Percentiles rank a stretch among this genome's conserved stretches.
Conservation (phyloP, 257 asterid genomes). For the Nyctanthes arbortristis region DNA sequence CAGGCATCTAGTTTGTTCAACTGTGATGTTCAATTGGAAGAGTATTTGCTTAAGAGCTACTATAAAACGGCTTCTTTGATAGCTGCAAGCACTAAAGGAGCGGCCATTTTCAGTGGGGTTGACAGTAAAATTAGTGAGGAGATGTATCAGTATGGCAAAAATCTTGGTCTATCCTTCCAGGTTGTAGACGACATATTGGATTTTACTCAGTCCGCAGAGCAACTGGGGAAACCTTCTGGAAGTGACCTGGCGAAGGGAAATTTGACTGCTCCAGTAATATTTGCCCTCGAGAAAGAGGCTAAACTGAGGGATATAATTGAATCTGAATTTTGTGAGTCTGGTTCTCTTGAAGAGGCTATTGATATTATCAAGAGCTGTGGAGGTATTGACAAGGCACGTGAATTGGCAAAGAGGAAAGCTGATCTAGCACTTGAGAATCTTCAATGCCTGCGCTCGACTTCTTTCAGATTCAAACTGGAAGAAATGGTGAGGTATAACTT, state of each 20-base stretch:
- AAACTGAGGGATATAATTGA: constrained; percentile 77
- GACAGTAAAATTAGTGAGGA: constrained; percentile 50
- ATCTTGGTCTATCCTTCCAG: constrained; percentile 87
- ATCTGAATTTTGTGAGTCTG: constrained; percentile 74
- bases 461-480: constrained; percentile 60
- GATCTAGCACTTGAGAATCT: constrained; percentile 64
- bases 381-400: constrained; percentile 73
- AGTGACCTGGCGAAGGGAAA: constrained; percentile 86
- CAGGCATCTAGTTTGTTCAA: constrained; percentile 87
- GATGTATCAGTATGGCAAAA: constrained; percentile 89
- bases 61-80: constrained; percentile 92
- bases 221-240: constrained; percentile 91
- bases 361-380: constrained; percentile 64
- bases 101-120: constrained; percentile 83
- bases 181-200: constrained; percentile 88
- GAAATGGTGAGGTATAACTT: constrained; percentile 75
- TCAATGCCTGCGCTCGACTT: constrained; percentile 60
- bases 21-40: constrained; percentile 81
- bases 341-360: constrained; percentile 80
- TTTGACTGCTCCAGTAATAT: constrained; percentile 85
- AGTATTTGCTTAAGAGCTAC: constrained; percentile 86
- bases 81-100: constrained; percentile 94
- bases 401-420: constrained; percentile 74
- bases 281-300: constrained; percentile 66
- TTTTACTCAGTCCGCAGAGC: constrained; percentile 89